A percentile compares a stretch with the other conserved stretches of the same genome.
phyloP scores from a whole-genome alignment of 345 rosid species.

The Salix viminalis region DNA sequence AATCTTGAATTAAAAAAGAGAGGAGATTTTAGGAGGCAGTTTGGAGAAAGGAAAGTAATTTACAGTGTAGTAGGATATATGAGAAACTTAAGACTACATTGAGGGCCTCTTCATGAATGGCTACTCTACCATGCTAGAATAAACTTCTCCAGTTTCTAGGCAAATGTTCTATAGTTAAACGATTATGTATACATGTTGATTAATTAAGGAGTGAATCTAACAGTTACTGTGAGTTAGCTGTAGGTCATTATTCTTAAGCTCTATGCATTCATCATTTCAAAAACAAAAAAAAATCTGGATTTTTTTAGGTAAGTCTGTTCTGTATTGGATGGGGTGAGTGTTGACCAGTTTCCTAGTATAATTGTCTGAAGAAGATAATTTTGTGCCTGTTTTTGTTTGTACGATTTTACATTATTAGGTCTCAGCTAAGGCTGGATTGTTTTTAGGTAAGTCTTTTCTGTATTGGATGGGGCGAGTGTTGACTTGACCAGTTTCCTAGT shows the following conservation, averaged over 20 bases:
- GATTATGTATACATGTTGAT: not conserved
- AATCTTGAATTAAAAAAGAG: not conserved
- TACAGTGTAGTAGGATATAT: not conserved
- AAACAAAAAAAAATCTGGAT: not conserved
- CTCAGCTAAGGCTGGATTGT: not conserved
- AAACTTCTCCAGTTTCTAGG: not conserved
- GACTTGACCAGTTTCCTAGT: not conserved
- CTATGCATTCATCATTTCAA: too few species aligned
- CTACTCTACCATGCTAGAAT: conserved; percentile 11
- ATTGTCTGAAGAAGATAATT: not conserved
- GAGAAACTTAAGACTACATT: not conserved
- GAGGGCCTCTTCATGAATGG: not conserved
- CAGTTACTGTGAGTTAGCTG: not conserved
- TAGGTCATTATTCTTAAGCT: not conserved
- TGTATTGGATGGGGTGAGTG: not conserved
- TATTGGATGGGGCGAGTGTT: not conserved
- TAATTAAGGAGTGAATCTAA: not conserved
- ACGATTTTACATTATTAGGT: not conserved
- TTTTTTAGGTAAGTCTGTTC: not conserved
- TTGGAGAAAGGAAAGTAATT: not conserved
- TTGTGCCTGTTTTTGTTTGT: not conserved
- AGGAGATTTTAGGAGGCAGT: not conserved
- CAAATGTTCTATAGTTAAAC: not conserved
- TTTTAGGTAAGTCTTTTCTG: not conserved
- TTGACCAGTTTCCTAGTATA: not conserved